Evolutionary conservation across 2,329 filamentous ascomycete species (phyloP).

Genomic region (Scolecobasidium constrictum): DNA sequence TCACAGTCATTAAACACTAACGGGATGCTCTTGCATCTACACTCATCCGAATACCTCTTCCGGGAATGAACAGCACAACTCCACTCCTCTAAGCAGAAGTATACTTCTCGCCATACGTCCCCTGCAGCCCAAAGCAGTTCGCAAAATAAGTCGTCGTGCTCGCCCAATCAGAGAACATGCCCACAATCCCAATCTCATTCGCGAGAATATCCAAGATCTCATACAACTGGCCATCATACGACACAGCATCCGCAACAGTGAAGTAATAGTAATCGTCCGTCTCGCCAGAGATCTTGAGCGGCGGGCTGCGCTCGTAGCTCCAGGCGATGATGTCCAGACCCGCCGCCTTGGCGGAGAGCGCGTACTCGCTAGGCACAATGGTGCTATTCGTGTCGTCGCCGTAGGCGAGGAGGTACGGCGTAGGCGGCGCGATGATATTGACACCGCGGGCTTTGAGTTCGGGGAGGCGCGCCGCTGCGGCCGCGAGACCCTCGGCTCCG

Average conservation of each 20-base stretch:
- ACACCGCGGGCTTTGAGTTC: conserved; percentile 47
- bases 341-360: conserved; percentile 46
- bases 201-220: conserved; percentile 54
- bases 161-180: conserved; percentile 60
- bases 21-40: too few species aligned
- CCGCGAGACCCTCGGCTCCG: conserved; percentile 30
- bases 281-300: conserved; percentile 38
- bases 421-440: conserved; percentile 50
- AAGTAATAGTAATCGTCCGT: conserved; percentile 26
- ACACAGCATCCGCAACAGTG: conserved; percentile 35
- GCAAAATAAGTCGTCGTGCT: conserved; percentile 60
- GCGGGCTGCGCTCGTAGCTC: conserved; percentile 56
- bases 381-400: conserved; percentile 32
- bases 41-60: too few species aligned
- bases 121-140: conserved; percentile 49
- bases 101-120: conserved; percentile 5
- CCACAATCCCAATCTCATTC: conserved; percentile 48
- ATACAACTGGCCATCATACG: conserved; percentile 55
- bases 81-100: too few species aligned
- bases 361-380: conserved; percentile 54
- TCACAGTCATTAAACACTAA: too few species aligned
- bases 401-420: conserved; percentile 49
- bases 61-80: too few species aligned
- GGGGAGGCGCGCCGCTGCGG: conserved; percentile 46
- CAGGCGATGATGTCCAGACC: conserved; percentile 57